These are phyloP conservation scores for Physcia stellaris DNA, from an alignment of 495 filamentous ascomycete genomes.

Conservation along the genomic window DNA sequence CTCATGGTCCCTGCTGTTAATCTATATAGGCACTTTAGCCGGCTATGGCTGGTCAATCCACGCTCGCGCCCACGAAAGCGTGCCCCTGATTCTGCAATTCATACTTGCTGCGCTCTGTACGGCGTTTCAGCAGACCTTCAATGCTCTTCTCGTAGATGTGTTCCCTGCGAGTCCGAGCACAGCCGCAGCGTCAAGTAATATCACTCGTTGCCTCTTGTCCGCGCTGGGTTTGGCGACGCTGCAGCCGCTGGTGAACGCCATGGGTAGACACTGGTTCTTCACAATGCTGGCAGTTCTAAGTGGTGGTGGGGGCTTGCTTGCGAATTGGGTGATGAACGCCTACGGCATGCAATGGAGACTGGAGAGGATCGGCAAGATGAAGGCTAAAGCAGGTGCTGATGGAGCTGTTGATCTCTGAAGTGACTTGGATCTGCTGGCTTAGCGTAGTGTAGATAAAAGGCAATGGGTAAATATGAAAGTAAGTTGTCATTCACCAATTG, in stretches of 20 bases:
- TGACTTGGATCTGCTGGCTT: no score
- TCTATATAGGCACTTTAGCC: constrained; percentile 22
- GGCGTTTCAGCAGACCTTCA: constrained; percentile 31
- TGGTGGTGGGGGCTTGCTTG: no score
- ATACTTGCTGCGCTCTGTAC: constrained; percentile 39
- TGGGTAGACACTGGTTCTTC: constrained; percentile 21
- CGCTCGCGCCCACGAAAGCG: constrained; percentile 28
- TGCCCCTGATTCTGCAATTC: constrained; percentile 41
- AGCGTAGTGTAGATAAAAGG: no score
- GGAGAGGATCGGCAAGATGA: no score
- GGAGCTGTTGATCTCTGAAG: no score
- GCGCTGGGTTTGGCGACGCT: constrained; percentile 19
- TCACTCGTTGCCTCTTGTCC: constrained; percentile 19
- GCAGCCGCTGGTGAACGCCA: constrained; percentile 16
- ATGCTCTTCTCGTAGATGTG: constrained; percentile 21
- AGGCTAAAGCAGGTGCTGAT: no score
- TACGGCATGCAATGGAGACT: no score
- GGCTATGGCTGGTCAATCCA: constrained; percentile 47
- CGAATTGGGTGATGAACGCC: no score
- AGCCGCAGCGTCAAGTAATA: constrained; percentile 20
- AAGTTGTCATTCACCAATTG: no score
- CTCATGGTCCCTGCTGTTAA: constrained; percentile 4
- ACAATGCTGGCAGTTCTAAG: constrained; percentile 16
- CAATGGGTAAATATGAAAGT: no score
- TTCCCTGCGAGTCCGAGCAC: constrained; percentile 19